A percentile compares a stretch with the other conserved stretches of the same genome.
Conservation (phyloP, 257 asterid species). For the Nyctanthes arbortristis region DNA sequence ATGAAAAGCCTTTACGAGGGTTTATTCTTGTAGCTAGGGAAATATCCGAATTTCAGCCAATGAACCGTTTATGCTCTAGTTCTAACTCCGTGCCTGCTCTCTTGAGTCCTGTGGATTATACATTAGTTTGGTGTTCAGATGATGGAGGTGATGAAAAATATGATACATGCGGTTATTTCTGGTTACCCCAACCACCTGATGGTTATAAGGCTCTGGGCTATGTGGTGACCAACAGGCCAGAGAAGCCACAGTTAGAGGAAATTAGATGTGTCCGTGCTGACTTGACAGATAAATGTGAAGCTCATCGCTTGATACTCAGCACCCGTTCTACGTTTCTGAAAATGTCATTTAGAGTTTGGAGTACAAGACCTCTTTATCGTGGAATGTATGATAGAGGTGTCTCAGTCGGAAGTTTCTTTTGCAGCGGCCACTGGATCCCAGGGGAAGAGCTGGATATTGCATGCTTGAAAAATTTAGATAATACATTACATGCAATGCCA, state of each 20-base stretch:
- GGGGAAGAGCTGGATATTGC: slow-evolving; percentile 49
- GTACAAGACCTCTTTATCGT: slow-evolving; percentile 61
- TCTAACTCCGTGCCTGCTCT: slow-evolving; percentile 49
- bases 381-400: slow-evolving; percentile 76
- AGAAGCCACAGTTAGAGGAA: slow-evolving; percentile 60
- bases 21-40: slow-evolving; percentile 77
- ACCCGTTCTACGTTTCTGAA: slow-evolving; percentile 41
- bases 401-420: slow-evolving; percentile 66
- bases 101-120: slow-evolving; percentile 59
- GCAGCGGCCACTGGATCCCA: slow-evolving; percentile 40
- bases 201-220: slow-evolving; percentile 82
- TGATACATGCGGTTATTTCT: slow-evolving; percentile 55
- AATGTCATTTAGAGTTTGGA: slow-evolving; percentile 54
- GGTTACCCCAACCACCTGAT: slow-evolving; percentile 77
- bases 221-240: slow-evolving; percentile 57
- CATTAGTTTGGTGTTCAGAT: slow-evolving; percentile 70
- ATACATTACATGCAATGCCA: slow-evolving; percentile 71
- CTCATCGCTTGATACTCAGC: slow-evolving; percentile 37
- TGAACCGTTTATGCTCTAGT: slow-evolving; percentile 12
- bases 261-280: slow-evolving; percentile 76
- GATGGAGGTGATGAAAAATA: slow-evolving; percentile 51
- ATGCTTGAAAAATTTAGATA: slow-evolving; percentile 74
- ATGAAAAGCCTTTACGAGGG: slow-evolving; percentile 68
- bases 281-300: slow-evolving; percentile 71
- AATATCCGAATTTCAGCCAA: slow-evolving; percentile 24